Conservation (phyloP, 2,329 filamentous ascomycete genomes). For the Exophiala mesophila region DNA sequence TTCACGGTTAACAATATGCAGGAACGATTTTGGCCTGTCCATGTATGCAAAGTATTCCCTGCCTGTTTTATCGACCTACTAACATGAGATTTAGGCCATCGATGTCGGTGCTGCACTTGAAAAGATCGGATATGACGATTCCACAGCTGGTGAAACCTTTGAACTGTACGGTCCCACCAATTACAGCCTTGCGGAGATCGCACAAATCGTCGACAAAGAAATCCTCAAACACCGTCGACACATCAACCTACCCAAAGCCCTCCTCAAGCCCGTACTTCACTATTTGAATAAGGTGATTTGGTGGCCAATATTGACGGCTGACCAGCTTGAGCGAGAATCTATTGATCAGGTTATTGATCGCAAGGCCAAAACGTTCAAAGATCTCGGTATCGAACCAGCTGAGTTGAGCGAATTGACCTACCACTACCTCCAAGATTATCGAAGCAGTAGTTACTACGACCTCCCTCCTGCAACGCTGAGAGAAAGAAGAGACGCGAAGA, state of each 20-base stretch:
- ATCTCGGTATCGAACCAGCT: constrained; percentile 81
- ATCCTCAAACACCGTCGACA: constrained; percentile 86
- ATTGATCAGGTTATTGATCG: constrained; percentile 89
- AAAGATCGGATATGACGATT: constrained; percentile 85
- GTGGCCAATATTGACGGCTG: constrained; percentile 75
- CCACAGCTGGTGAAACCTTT: constrained; percentile 81
- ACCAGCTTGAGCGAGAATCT: constrained; percentile 88
- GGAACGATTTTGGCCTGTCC: constrained; percentile 85
- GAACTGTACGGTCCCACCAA: constrained; percentile 92
- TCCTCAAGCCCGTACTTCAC: constrained; percentile 70
- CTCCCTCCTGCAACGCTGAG: constrained; percentile 89
- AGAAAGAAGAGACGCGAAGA: constrained; percentile 91
- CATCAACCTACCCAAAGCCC: constrained; percentile 78
- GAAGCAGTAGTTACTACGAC: constrained; percentile 84
- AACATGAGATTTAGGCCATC: constrained; percentile 59
- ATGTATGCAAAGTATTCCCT: constrained; percentile 50
- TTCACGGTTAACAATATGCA: constrained; percentile 91
- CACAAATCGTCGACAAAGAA: constrained; percentile 81
- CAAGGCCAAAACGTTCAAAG: constrained; percentile 89
- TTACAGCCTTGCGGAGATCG: constrained; percentile 84
- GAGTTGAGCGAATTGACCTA: constrained; percentile 85
- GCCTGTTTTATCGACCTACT: constrained; percentile 8
- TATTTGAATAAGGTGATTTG: constrained; percentile 77
- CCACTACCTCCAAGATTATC: constrained; percentile 91
- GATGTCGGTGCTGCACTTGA: constrained; percentile 88